Conservation (phyloP, 495 filamentous ascomycete species). For the Achaetomiella virescens region DNA sequence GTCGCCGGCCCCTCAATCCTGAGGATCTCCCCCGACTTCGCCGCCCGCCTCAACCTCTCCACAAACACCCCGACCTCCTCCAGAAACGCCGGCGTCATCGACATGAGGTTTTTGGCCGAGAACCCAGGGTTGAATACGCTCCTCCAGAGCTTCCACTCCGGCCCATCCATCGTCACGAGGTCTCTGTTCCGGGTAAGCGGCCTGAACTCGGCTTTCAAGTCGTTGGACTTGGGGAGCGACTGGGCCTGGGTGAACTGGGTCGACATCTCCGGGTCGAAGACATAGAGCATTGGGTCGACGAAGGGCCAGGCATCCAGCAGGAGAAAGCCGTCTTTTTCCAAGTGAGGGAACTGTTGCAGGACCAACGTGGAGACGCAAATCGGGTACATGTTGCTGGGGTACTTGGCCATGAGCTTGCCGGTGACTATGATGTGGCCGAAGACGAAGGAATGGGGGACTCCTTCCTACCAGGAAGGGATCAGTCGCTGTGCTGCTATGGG, state of each 20-base stretch:
- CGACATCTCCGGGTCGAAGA: slow-evolving; percentile 29
- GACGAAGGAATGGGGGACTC: slow-evolving; percentile 36
- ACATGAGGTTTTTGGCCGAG: slow-evolving; percentile 32
- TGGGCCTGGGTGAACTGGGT: not conserved
- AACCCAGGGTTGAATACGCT: slow-evolving; percentile 38
- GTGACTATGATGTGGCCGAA: slow-evolving; percentile 31
- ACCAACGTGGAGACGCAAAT: slow-evolving; percentile 18
- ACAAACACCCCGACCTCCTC: slow-evolving; percentile 33
- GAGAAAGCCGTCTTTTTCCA: slow-evolving; percentile 23
- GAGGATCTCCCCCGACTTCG: slow-evolving; percentile 31
- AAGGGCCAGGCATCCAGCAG: slow-evolving; percentile 47
- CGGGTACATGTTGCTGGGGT: slow-evolving; percentile 22
- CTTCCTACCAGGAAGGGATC: not conserved
- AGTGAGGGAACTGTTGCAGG: slow-evolving; percentile 22
- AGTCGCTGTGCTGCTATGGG: not conserved
- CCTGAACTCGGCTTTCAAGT: not conserved
- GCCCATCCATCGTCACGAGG: slow-evolving; percentile 30
- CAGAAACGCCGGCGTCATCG: slow-evolving; percentile 34
- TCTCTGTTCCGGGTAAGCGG: slow-evolving; percentile 28
- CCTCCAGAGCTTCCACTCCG: slow-evolving; percentile 34
- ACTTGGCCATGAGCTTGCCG: slow-evolving; percentile 19
- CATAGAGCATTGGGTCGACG: slow-evolving; percentile 28
- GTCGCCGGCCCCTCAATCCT: slow-evolving; percentile 26
- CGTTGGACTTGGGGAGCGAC: not conserved
- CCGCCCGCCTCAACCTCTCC: slow-evolving; percentile 23